Evolutionary conservation across 1,284 basidiomycete genomes (phyloP).

Genomic region (Macrocystidia cucumis): DNA sequence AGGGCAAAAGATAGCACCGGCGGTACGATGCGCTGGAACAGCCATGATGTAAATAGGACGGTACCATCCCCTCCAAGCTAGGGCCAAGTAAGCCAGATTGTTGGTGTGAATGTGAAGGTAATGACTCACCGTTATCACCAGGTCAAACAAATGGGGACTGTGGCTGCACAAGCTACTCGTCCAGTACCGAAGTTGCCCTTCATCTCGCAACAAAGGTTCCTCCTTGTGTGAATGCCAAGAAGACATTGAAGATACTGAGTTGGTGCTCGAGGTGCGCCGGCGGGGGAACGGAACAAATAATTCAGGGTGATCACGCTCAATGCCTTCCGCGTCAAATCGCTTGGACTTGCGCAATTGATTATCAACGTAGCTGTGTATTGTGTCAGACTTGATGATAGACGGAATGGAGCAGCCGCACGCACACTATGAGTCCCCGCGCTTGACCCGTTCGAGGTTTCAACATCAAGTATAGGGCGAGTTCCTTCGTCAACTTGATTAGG

Average conservation of each 20-base stretch:
- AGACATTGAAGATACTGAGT: constrained; percentile 45
- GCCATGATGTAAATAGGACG: constrained; percentile 98
- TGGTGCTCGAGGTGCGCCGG: constrained; percentile 63
- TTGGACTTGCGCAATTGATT: constrained; percentile 87
- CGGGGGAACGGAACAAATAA: constrained; percentile 78
- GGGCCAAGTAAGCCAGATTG: constrained; percentile 8
- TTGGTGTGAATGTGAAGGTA: too few species aligned
- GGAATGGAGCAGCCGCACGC: constrained; percentile 13
- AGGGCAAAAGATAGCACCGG: constrained; percentile 96
- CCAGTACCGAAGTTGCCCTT: constrained; percentile 97
- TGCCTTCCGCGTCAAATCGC: constrained; percentile 90
- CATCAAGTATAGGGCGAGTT: constrained; percentile 95
- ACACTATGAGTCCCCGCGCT: constrained; percentile 75
- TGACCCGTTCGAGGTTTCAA: constrained; percentile 54
- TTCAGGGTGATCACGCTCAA: constrained; percentile 82
- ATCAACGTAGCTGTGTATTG: constrained; percentile 78
- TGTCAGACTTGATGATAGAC: constrained; percentile 10
- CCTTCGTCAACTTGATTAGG: constrained; percentile 90
- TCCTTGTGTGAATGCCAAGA: constrained; percentile 33
- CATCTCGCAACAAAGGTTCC: constrained; percentile 36
- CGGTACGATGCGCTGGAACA: constrained; percentile 97
- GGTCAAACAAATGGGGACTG: constrained; percentile 93
- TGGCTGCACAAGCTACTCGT: constrained; percentile 93
- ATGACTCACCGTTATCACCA: constrained; percentile 85
- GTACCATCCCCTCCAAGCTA: constrained; percentile 98